Evolutionary conservation across 2,329 filamentous ascomycete species (phyloP).

Genomic region (Aspergillus fumigatus): DNA sequence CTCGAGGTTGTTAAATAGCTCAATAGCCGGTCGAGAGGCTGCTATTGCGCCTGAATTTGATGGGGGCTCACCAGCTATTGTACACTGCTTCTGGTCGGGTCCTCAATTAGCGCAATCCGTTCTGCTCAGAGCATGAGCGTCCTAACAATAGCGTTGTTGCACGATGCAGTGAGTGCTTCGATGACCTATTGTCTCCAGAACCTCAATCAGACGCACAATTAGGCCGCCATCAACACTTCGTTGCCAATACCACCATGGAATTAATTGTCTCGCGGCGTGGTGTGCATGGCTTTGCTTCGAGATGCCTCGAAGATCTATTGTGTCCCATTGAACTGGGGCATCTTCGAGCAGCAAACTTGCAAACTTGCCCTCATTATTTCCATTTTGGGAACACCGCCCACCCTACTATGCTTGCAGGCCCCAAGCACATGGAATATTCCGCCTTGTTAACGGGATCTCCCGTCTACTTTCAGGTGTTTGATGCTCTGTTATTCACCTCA

Average conservation of each 20-base stretch:
- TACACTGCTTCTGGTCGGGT: background rate
- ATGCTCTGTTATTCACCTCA: background rate
- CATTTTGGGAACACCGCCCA: background rate
- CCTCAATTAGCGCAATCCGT: background rate
- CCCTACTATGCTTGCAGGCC: background rate
- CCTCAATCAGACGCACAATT: background rate
- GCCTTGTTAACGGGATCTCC: background rate
- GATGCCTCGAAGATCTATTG: background rate
- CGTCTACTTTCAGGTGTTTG: background rate
- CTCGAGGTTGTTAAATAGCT: background rate
- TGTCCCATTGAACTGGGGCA: background rate
- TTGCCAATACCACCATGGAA: background rate
- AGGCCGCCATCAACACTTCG: background rate
- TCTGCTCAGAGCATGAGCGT: background rate
- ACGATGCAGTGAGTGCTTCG: background rate
- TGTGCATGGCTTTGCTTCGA: background rate
- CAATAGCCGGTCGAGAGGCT: background rate
- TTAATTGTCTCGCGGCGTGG: background rate
- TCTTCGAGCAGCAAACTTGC: background rate
- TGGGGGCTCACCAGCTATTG: background rate
- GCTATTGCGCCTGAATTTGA: background rate
- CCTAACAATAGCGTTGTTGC: background rate
- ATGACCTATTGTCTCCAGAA: background rate
- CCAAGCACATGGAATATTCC: background rate
- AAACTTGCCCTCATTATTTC: background rate